Percentiles rank a stretch among this genome's conserved stretches.
Conservation (phyloP, 2,329 filamentous ascomycete genomes). For the Aspergillus hiratsukae region DNA sequence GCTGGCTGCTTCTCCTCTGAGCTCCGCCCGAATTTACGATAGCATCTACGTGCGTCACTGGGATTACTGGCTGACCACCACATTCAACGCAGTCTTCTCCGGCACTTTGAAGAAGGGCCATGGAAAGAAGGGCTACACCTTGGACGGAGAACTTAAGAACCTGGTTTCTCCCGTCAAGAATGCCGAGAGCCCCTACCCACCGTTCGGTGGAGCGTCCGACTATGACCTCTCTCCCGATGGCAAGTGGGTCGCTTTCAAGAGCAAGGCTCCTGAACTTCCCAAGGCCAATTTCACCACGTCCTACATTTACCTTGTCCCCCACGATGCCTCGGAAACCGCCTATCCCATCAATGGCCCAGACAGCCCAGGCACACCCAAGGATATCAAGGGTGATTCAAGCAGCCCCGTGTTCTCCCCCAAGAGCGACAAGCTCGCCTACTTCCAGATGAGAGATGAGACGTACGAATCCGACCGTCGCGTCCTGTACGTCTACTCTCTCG, state of each 20-base stretch:
- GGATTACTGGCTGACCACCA: constrained; percentile 69
- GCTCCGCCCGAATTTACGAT: constrained; percentile 67
- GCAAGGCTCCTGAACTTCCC: constrained; percentile 40
- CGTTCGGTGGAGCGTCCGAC: constrained; percentile 75
- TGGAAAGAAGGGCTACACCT: constrained; percentile 36
- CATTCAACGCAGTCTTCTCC: constrained; percentile 70
- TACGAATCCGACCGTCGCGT: constrained; percentile 74
- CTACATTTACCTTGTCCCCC: constrained; percentile 69
- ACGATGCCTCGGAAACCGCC: constrained; percentile 56
- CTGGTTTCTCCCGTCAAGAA: constrained; percentile 36
- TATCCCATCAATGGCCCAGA: constrained; percentile 40
- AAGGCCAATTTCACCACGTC: constrained; percentile 67
- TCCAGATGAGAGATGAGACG: constrained; percentile 69
- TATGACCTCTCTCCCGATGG: constrained; percentile 59
- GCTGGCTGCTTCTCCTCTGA: constrained; percentile 55
- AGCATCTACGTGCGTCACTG: constrained; percentile 76
- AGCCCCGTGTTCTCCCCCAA: constrained; percentile 70
- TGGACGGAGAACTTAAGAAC: constrained; percentile 54
- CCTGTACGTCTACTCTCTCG: constrained; percentile 40
- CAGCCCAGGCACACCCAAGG: constrained; percentile 40
- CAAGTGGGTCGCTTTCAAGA: constrained; percentile 38
- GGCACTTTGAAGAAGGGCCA: constrained; percentile 50
- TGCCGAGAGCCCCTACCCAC: constrained; percentile 46
- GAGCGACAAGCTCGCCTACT: constrained; percentile 67
- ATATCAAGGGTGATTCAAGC: constrained; percentile 55